Conservation (phyloP, 1,284 basidiomycete species). For the Thecaphora frezii region DNA sequence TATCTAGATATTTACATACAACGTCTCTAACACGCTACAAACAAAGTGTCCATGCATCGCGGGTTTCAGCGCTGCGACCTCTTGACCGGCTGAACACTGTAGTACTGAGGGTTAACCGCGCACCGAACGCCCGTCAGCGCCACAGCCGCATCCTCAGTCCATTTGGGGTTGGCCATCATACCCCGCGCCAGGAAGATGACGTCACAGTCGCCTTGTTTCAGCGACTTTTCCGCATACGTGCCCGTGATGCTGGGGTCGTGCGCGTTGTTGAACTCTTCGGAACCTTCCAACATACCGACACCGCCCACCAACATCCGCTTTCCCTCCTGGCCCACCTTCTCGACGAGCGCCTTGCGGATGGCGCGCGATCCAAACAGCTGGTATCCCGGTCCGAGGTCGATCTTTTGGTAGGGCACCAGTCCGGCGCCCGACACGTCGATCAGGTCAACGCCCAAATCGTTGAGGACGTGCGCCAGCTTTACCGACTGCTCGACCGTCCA, state of each 20-base stretch:
- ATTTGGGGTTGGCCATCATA: constrained; percentile 44
- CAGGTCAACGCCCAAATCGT: constrained; percentile 47
- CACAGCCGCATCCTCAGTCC: constrained; percentile 37
- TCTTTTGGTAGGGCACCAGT: constrained; percentile 39
- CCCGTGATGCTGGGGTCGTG: constrained; percentile 31
- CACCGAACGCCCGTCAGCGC: constrained; percentile 28
- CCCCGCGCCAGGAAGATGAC: constrained; percentile 46
- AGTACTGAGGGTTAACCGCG: constrained; percentile 46
- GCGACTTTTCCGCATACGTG: constrained; percentile 40
- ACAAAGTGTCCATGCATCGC: too few relatives aligned
- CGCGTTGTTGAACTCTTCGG: constrained; percentile 15
- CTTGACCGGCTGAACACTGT: constrained; percentile 31
- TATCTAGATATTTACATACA: too few relatives aligned
- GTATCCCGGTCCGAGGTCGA: constrained; percentile 44
- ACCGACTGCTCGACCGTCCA: constrained; percentile 50
- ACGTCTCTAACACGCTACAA: too few relatives aligned
- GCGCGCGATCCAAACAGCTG: constrained; percentile 44
- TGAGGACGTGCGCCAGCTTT: constrained; percentile 39
- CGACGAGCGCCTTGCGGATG: constrained; percentile 24
- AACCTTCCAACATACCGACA: constrained; percentile 53
- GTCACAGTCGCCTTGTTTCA: constrained; percentile 36
- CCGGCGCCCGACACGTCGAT: constrained; percentile 51
- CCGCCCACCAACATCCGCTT: constrained; percentile 43
- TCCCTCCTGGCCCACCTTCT: constrained; percentile 1
- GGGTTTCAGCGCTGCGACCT: not conserved